These are phyloP conservation scores for Ottelia alismoides DNA, from an alignment of 106 monocot species.

Conservation along the genomic window DNA sequence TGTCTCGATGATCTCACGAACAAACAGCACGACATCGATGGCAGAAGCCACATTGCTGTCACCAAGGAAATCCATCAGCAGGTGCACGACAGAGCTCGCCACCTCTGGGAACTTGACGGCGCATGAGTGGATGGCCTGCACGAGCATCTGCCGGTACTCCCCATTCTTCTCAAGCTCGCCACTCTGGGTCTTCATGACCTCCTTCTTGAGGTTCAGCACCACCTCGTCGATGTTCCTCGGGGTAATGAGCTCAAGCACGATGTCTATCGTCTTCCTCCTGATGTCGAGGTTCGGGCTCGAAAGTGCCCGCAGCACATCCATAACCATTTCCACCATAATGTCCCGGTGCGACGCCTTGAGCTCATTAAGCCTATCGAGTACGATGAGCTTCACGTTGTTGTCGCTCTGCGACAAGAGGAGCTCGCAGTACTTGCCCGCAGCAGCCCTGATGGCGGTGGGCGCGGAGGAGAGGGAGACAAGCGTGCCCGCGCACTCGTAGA, in stretches of 20 bases:
- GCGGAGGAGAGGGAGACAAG: conserved; percentile 90
- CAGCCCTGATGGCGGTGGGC: conserved; percentile 71
- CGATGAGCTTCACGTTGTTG: conserved; percentile 85
- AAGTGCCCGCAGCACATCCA: conserved; percentile 75
- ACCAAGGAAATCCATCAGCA: conserved; percentile 88
- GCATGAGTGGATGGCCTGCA: conserved; percentile 83
- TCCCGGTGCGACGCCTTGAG: conserved; percentile 54
- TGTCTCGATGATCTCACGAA: conserved; percentile 83
- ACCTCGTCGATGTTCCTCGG: conserved; percentile 82
- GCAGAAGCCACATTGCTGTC: conserved; percentile 84
- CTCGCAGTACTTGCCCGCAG: conserved; percentile 85
- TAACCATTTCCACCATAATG: conserved; percentile 73
- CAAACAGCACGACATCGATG: conserved; percentile 75
- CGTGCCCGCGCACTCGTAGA: conserved; percentile 69
- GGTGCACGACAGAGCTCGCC: conserved; percentile 75
- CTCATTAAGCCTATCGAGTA: conserved; percentile 70
- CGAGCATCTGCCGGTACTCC: conserved; percentile 87
- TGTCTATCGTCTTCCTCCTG: conserved; percentile 63
- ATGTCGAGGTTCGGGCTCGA: conserved; percentile 84
- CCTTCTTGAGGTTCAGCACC: conserved; percentile 75
- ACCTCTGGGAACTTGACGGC: conserved; percentile 92
- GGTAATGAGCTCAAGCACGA: conserved; percentile 70
- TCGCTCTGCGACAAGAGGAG: conserved; percentile 76
- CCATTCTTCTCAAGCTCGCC: conserved; percentile 80
- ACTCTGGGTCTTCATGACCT: conserved; percentile 84